Evolutionary conservation across 2,329 filamentous ascomycete species (phyloP), one percentile per base, ranked within the genome.

Genomic region (Xylariaceae sp.): DNA sequence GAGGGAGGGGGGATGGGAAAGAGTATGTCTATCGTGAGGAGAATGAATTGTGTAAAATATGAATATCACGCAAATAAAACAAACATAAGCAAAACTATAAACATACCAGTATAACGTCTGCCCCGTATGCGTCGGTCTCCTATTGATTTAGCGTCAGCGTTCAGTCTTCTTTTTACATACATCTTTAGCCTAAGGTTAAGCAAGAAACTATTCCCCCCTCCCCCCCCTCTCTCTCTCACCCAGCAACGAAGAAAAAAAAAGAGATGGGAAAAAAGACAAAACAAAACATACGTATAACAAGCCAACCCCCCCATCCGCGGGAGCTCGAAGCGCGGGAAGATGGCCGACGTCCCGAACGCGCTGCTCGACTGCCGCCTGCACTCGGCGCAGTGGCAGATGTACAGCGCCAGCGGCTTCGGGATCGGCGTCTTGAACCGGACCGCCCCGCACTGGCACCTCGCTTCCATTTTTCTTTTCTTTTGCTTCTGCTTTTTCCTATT

Each of bases 311-410:
- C 66, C 12, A 56, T 61, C 26, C 61, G 59, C 0, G 78, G 76
- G 18, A 85, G 62, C 8, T 66, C 57, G 44, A 85, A 85, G n/a
- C 67, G 67, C 1, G 81, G 81, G 51, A 84, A 86, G 44, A 84
- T 83, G 50, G 81, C 81, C 24, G 78, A 81, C 21, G 79, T 75
- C 18, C 81, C 81, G 59, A 82, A 85, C 1, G 81, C 78, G 6
- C 78, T 80, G 38, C 75, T 68, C 19, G 78, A 77, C 63, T 85
- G 81, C 41, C 74, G 70, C 33, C 76, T 73, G 59, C 82, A 86
- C 55, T 81, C 73, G 39, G 67, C 62, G 59, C 83, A 86, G 63
- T 85, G 83, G 62, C 82, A 86, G 55, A 85, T 77, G 59, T 81
- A 85, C 35, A 85, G 64, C n/a, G 73, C 73, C 30, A 83, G 61